Evolutionary conservation across 768 basidiomycete species (phyloP), one percentile per base, ranked within the genome.

Genomic region (Calocybe cyanea): DNA sequence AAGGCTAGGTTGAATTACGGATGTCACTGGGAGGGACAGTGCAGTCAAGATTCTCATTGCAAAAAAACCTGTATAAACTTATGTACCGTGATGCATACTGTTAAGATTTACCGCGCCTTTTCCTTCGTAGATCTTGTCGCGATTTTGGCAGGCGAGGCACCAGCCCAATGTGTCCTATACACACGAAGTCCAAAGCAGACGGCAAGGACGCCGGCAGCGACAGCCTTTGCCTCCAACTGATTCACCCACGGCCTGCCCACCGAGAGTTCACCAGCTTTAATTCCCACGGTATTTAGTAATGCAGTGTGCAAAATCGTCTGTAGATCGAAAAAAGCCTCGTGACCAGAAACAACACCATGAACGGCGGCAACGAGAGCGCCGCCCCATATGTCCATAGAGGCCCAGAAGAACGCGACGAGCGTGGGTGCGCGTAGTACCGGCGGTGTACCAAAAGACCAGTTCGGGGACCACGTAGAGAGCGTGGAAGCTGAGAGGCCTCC

Each of bases 321-420:
- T 1, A 53, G 24, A 1, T 41, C 41, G 1, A 1, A 3, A 33
- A 56, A 58, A 31, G 55, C 51, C 14, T 21, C 28, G 11, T 45
- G 34, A 11, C 51, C 49, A 0, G 42, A 46, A 14, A 49, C 20
- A 2, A 42, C 20, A 14, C 45, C 57, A 40, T 53, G 41, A 17
- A 55, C 57, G 0, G 40, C 52, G 4, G 55, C 74, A 7, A 71
- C 70, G 2, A 77, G 50, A 7, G 73, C 67, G 31, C 78, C 78
- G 44, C 67, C 75, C 78, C 77, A 78, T 0, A 78, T 56, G 51
- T 78, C 78, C 14, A 78, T 55, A 1, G 70, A 73, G 7, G 63
- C 68, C 48, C 66, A 65, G 23, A 25, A 15, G 34, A 53, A 32
- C 18, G 52, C 52, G 40, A 67, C 37, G 35, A 68, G 66, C 2